Evolutionary conservation across 805 yeast genomes (phyloP).

Genomic region (Candida maesae): DNA sequence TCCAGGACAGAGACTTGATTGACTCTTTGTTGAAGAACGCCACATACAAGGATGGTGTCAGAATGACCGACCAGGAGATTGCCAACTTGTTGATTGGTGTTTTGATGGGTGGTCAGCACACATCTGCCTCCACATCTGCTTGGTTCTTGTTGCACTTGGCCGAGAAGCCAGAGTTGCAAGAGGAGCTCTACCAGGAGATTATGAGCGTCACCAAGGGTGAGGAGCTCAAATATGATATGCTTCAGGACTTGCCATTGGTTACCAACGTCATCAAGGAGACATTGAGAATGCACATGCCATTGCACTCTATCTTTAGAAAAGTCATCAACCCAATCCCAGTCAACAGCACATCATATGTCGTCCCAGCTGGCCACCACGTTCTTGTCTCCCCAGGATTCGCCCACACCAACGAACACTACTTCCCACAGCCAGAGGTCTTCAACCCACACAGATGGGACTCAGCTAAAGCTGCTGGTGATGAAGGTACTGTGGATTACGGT

Average conservation of each 20-base stretch:
- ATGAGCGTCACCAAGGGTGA: slow-evolving; percentile 53
- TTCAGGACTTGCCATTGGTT: slow-evolving; percentile 76
- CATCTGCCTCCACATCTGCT: slow-evolving; percentile 92
- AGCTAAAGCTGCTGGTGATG: slow-evolving; percentile 25
- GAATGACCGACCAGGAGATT: slow-evolving; percentile 93
- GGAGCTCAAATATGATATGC: slow-evolving; percentile 75
- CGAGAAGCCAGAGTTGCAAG: slow-evolving; percentile 80
- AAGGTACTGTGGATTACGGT: slow-evolving; percentile 83
- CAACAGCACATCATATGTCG: slow-evolving; percentile 73
- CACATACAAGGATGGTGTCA: slow-evolving; percentile 88
- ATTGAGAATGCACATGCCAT: slow-evolving; percentile 91
- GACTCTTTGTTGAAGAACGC: slow-evolving; percentile 81
- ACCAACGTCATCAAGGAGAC: slow-evolving; percentile 89
- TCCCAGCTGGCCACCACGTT: slow-evolving; percentile 87
- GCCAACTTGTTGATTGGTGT: slow-evolving; percentile 93
- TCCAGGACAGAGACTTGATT: slow-evolving; percentile 81
- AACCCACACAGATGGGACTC: slow-evolving; percentile 88
- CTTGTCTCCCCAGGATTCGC: slow-evolving; percentile 94
- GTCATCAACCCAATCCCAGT: slow-evolving; percentile 75
- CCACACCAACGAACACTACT: slow-evolving; percentile 68
- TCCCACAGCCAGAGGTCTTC: slow-evolving; percentile 69
- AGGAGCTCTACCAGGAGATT: slow-evolving; percentile 75
- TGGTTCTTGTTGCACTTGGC: slow-evolving; percentile 93
- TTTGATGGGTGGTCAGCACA: slow-evolving; percentile 99
- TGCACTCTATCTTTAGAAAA: slow-evolving; percentile 93